These are phyloP conservation scores for Euphorbia lathyris DNA, from an alignment of 345 rosid species.

Conservation along the genomic window DNA sequence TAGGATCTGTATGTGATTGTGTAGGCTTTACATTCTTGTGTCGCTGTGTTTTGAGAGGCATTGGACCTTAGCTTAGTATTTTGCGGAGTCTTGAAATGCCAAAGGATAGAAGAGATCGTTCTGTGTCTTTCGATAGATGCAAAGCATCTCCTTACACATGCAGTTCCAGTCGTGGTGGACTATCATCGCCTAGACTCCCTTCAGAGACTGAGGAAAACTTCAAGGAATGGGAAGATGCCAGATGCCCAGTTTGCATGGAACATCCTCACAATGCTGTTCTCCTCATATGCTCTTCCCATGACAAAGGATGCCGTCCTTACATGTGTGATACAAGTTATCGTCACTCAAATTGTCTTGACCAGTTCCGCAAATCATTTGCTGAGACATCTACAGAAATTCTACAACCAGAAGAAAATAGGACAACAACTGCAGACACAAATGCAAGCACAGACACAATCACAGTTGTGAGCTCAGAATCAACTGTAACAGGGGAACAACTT, in stretches of 20 bases:
- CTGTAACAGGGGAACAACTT: constrained; percentile 29
- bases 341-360: constrained; percentile 94
- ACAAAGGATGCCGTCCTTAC: constrained; percentile 90
- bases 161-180: constrained; percentile 48
- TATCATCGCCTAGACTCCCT: constrained; percentile 43
- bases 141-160: constrained; percentile 55
- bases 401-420: constrained; percentile 35
- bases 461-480: constrained; percentile 28
- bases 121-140: constrained; percentile 60
- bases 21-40: constrained; percentile 2
- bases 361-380: constrained; percentile 64
- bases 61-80: not conserved
- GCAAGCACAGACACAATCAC: constrained; percentile 17
- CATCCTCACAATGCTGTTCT: constrained; percentile 98
- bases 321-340: constrained; percentile 99
- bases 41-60: not conserved
- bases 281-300: constrained; percentile 84
- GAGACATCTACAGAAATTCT: constrained; percentile 31
- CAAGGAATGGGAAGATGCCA: constrained; percentile 94
- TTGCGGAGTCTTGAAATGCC: constrained; percentile 48
- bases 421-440: constrained; percentile 15
- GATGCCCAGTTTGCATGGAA: constrained; percentile 97
- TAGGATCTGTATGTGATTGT: constrained; percentile 3
- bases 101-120: constrained; percentile 81
- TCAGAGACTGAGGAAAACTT: constrained; percentile 47